Conservation (phyloP, 257 asterid genomes). For the Jasminum sambac region DNA sequence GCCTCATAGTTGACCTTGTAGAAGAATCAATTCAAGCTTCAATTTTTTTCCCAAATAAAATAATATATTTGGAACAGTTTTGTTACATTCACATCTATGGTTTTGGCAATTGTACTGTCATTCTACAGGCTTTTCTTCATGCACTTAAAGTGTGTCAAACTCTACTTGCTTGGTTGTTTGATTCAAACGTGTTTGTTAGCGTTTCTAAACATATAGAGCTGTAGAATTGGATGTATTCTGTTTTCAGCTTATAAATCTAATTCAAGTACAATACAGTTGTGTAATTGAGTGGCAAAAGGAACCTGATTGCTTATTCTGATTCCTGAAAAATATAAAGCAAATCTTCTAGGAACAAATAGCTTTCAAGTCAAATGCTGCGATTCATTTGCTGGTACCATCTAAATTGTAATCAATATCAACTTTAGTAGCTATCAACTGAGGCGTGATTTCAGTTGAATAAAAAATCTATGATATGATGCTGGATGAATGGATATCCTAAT, state of each 20-base stretch:
- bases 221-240: constrained; percentile 9
- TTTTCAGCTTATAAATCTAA: constrained; percentile 9
- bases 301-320: constrained; percentile 4
- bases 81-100: neutral
- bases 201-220: constrained; percentile 4
- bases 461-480: constrained; percentile 3
- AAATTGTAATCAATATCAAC: constrained; percentile 2
- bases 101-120: constrained; percentile 1
- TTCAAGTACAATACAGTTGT: constrained; percentile 1
- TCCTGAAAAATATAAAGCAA: neutral
- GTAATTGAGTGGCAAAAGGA: constrained; percentile 4
- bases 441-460: constrained; percentile 2
- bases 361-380: constrained; percentile 2
- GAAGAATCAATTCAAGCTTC: neutral
- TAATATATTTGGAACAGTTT: neutral
- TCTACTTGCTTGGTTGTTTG: constrained; percentile 14
- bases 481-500: constrained; percentile 19
- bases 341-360: neutral
- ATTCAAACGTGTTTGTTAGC: neutral
- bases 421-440: neutral
- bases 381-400: constrained; percentile 15
- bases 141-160: constrained; percentile 7
- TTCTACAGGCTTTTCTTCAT: constrained; percentile 7
- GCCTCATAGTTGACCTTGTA: too few species aligned
- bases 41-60: neutral